These are phyloP conservation scores for Cudoniella acicularis DNA, from an alignment of 495 filamentous ascomycete genomes.

Conservation along the genomic window DNA sequence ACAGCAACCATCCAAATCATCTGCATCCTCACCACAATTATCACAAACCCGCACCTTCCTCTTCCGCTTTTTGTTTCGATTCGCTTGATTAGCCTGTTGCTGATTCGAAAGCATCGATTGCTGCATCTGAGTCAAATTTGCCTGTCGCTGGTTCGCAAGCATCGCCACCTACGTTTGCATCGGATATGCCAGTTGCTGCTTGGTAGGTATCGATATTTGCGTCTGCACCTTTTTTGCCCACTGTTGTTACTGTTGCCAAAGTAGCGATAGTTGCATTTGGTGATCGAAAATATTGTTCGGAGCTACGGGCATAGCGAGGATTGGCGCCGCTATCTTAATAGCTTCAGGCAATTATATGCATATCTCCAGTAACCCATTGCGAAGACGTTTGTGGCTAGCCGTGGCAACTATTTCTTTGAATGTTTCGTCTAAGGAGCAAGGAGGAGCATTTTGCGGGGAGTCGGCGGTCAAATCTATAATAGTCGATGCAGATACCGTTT, in stretches of 20 bases:
- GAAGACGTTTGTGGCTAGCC: not conserved
- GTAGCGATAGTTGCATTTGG: too few relatives aligned
- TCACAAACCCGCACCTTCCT: not conserved
- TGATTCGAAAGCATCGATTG: not conserved
- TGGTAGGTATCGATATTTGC: too few relatives aligned
- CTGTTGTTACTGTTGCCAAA: too few relatives aligned
- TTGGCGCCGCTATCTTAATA: not conserved
- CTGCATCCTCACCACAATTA: not conserved
- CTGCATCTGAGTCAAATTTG: not conserved
- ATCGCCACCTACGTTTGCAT: too few relatives aligned
- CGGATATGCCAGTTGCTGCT: too few relatives aligned
- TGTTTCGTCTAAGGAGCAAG: not conserved
- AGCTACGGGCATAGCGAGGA: not conserved
- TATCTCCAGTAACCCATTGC: not conserved
- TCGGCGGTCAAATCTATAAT: not conserved
- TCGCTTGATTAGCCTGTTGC: not conserved
- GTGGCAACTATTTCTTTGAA: not conserved
- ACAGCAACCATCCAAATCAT: not conserved
- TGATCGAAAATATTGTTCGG: not conserved
- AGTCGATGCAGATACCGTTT: not conserved
- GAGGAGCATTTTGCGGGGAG: not conserved
- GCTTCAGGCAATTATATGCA: not conserved
- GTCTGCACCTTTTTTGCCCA: too few relatives aligned
- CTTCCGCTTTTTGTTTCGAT: not conserved
- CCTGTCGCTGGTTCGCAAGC: too few relatives aligned